A percentile compares a stretch with the other conserved stretches of the same genome.
These are phyloP conservation scores for Suillus placidus DNA, from an alignment of 768 basidiomycete species.

Conservation along the genomic window DNA sequence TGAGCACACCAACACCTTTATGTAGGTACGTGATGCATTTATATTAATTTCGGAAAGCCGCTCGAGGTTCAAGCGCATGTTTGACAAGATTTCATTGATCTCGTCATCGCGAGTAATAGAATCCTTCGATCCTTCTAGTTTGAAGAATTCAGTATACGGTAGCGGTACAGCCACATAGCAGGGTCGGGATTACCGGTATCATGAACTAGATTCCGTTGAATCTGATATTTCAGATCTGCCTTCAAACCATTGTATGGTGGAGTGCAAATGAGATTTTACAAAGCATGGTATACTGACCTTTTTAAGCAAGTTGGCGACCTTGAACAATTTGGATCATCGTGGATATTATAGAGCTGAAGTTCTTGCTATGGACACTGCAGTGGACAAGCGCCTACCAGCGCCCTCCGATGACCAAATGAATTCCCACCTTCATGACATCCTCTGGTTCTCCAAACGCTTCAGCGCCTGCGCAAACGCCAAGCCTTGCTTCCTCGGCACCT, in stretches of 20 bases:
- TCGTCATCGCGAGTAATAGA: not conserved
- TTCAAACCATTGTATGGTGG: not conserved
- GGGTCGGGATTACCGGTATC: not conserved
- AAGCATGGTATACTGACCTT: not conserved
- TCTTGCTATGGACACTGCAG: not conserved
- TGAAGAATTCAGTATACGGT: not conserved
- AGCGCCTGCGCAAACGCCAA: not conserved
- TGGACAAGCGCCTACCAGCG: not conserved
- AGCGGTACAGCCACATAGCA: constrained; percentile 2
- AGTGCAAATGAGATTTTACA: not conserved
- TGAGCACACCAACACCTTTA: constrained; percentile 22
- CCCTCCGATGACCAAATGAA: not conserved
- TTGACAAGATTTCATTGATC: not conserved
- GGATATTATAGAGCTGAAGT: not conserved
- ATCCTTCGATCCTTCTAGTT: constrained; percentile 3
- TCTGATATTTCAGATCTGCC: not conserved
- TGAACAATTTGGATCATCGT: not conserved
- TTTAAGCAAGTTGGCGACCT: no score
- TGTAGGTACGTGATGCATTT: constrained; percentile 33
- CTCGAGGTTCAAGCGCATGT: constrained; percentile 15
- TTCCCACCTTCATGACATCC: not conserved
- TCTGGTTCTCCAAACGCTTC: not conserved
- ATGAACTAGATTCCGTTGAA: not conserved
- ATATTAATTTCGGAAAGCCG: constrained; percentile 28
- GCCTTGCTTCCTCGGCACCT: not conserved